Evolutionary conservation across 2,329 filamentous ascomycete genomes (phyloP), one percentile per base, ranked within the genome.

Genomic region (Ceratocystis papillata): DNA sequence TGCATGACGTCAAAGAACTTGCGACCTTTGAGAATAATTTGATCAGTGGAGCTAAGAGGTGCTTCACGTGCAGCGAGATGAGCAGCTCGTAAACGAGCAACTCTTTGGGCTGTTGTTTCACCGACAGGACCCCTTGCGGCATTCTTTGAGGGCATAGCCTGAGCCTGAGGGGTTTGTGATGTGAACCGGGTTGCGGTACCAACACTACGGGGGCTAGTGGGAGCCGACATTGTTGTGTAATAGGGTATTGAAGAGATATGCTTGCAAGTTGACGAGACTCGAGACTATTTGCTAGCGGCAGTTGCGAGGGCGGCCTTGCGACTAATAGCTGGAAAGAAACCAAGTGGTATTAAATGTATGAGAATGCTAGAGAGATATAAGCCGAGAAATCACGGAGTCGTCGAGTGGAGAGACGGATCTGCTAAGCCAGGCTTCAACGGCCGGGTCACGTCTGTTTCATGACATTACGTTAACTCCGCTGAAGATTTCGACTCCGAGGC

Each of bases 111-210:
- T 62, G 87, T 82, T 1, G 86, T 87, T 76, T 90, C 87, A 69
- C 77, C 74, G 66, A 75, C 68, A 73, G 71, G 70, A 72, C 70
- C 68, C 44, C 57, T 62, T 8, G 63, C 46, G 73, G 69, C 66
- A 72, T 64, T 75, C 72, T 33, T 76, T 74, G 72, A 72, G 53
- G 80, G 75, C 74, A 88, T 88, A 70, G 84, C 83, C 70, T 81
- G 81, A 71, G 87, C 88, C 76, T 90, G 88, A 64, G 77, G 77
- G 67, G 78, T 77, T 67, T 77, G 78, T 66, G 77, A 78, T 45
- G 77, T 79, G 74, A 79, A 94, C 73, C 88, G 86, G 72, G 89
- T 94, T 70, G 89, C 89, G 75, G 92, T 89, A 71, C 83, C 84
- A 74, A 88, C 86, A 77, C 84, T 89, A 73, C 87, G 86, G 68